These are phyloP conservation scores for Mallotus repandus DNA, from an alignment of 441 rosid genomes.

Conservation along the genomic window DNA sequence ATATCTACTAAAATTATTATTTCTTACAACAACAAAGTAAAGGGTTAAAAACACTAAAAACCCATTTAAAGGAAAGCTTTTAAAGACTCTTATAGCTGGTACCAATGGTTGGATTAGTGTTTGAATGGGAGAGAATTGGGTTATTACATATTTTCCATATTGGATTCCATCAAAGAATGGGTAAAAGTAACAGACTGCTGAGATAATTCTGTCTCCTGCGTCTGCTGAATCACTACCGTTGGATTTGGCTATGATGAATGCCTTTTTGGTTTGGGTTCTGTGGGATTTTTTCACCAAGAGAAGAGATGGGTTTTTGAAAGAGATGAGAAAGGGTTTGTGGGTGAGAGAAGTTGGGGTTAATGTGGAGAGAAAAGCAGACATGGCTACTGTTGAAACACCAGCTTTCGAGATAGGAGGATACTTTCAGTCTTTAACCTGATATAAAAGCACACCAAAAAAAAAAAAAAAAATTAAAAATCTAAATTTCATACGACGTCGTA, in stretches of 20 bases:
- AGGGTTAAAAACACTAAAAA: constrained; percentile 74
- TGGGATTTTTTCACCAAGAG: constrained; percentile 21
- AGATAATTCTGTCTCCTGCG: constrained; percentile 72
- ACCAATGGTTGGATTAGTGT: constrained; percentile 67
- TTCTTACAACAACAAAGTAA: constrained; percentile 90
- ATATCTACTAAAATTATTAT: constrained; percentile 77
- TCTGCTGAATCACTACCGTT: constrained; percentile 60
- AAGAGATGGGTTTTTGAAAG: constrained; percentile 31
- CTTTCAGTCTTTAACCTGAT: neutral
- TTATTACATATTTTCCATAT: constrained; percentile 76
- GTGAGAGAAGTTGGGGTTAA: constrained; percentile 19
- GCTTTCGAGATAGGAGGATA: too few relatives aligned
- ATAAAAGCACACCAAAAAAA: neutral
- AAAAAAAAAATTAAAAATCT: too few relatives aligned
- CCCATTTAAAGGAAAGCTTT: constrained; percentile 87
- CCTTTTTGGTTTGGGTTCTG: constrained; percentile 14
- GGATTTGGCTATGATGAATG: constrained; percentile 41
- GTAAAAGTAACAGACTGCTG: constrained; percentile 83
- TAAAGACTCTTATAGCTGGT: constrained; percentile 77
- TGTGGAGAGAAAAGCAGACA: constrained; percentile 41
- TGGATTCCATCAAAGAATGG: constrained; percentile 90
- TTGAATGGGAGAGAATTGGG: constrained; percentile 65
- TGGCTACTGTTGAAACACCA: constrained; percentile 30
- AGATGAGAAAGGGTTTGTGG: constrained; percentile 12
- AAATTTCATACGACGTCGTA: neutral